phyloP scores from a whole-genome alignment of 2,329 filamentous ascomycete species.

The Trichoderma sp. region DNA sequence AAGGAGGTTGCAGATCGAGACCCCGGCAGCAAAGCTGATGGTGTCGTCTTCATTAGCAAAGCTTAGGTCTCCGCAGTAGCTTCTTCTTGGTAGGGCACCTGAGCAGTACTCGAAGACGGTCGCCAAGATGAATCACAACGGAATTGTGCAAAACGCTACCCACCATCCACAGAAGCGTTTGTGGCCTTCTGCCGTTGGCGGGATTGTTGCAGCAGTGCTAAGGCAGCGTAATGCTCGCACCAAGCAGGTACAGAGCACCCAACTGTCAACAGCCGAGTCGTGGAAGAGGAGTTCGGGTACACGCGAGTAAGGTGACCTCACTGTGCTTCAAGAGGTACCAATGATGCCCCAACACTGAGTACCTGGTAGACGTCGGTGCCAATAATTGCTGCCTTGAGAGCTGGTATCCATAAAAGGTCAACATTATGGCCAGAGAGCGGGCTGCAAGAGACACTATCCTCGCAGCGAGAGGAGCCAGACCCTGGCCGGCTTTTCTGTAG shows the following conservation, averaged over 20 bases:
- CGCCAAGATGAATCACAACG: background rate
- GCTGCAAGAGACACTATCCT: background rate
- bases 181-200: background rate
- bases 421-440: background rate
- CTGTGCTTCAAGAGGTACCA: background rate
- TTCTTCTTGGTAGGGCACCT: background rate
- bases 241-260: background rate
- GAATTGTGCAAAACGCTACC: background rate
- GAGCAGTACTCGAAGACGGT: background rate
- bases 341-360: background rate
- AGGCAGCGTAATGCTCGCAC: slow-evolving; percentile 9
- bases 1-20: background rate
- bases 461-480: background rate
- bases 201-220: background rate
- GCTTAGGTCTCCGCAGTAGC: background rate
- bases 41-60: background rate
- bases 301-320: slow-evolving; percentile 16
- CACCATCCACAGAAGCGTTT: background rate
- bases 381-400: background rate
- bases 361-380: background rate
- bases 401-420: background rate
- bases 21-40: background rate
- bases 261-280: slow-evolving; percentile 4
- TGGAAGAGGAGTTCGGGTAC: slow-evolving; percentile 6
- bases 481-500: background rate